phyloP scores from a whole-genome alignment of 108 stramenopile species.

The Aurantiochytrium sp. region DNA sequence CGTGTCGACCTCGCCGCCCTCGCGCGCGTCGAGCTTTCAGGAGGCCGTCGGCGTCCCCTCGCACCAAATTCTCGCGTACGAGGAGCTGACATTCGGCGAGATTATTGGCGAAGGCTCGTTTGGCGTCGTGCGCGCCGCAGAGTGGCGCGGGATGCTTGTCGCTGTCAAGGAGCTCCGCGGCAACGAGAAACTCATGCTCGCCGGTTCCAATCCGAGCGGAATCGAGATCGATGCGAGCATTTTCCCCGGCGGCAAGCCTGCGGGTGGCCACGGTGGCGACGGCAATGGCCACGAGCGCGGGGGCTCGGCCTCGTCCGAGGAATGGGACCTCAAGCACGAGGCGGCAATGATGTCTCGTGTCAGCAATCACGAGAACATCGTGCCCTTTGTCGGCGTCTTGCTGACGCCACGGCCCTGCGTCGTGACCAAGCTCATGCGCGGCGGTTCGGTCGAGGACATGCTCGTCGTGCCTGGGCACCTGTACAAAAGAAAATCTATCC shows the following conservation, averaged over 20 bases:
- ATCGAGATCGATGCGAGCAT: background rate
- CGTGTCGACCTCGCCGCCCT: background rate
- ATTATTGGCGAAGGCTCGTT: slow-evolving; percentile 46
- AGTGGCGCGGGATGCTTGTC: slow-evolving; percentile 45
- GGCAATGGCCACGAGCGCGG: background rate
- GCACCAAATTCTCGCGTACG: slow-evolving; percentile 33
- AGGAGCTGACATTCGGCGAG: slow-evolving; percentile 32
- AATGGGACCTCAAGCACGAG: slow-evolving; percentile 44
- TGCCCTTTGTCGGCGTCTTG: slow-evolving; percentile 43
- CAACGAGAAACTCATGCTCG: slow-evolving; percentile 1
- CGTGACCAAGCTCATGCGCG: slow-evolving; percentile 40
- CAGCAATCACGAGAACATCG: slow-evolving; percentile 40
- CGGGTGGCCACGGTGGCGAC: background rate
- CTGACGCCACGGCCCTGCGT: slow-evolving; percentile 35
- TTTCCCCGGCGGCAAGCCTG: background rate
- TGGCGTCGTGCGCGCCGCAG: slow-evolving; percentile 36
- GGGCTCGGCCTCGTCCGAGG: background rate
- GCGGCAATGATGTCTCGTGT: slow-evolving; percentile 41
- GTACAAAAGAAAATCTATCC: background rate
- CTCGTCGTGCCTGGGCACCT: slow-evolving; percentile 21
- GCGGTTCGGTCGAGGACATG: slow-evolving; percentile 42
- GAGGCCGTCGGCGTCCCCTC: background rate
- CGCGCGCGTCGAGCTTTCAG: background rate
- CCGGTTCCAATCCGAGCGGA: background rate
- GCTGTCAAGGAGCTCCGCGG: slow-evolving; percentile 43